phyloP scores from a whole-genome alignment of 2,329 filamentous ascomycete species.

The Alternaria longipes region DNA sequence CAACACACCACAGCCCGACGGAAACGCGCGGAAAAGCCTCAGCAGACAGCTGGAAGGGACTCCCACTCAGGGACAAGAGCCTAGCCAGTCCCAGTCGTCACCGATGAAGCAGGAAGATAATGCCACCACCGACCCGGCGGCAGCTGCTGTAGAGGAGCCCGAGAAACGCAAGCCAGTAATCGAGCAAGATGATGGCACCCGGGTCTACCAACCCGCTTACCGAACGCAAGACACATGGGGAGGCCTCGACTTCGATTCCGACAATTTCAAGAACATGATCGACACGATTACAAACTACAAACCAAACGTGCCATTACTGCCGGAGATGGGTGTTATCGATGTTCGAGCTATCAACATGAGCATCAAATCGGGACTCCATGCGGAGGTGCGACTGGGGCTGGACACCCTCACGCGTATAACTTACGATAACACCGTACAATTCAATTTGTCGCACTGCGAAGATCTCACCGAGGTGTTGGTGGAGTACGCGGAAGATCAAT shows the following conservation, averaged over 20 bases:
- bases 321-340: slow-evolving; percentile 87
- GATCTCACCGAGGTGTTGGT: slow-evolving; percentile 88
- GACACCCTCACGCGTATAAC: slow-evolving; percentile 82
- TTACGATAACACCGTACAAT: slow-evolving; percentile 49
- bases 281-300: slow-evolving; percentile 72
- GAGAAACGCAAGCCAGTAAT: slow-evolving; percentile 39
- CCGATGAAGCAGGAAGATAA: slow-evolving; percentile 41
- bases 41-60: slow-evolving; percentile 51
- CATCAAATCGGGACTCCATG: slow-evolving; percentile 87
- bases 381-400: slow-evolving; percentile 87
- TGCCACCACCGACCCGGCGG: slow-evolving; percentile 28
- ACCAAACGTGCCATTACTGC: slow-evolving; percentile 76
- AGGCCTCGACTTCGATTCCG: slow-evolving; percentile 52
- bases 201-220: slow-evolving; percentile 43
- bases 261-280: slow-evolving; percentile 76
- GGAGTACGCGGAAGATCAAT: slow-evolving; percentile 89
- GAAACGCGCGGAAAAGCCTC: slow-evolving; percentile 47
- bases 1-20: slow-evolving; percentile 56
- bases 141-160: slow-evolving; percentile 20
- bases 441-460: slow-evolving; percentile 61
- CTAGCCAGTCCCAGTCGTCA: slow-evolving; percentile 39
- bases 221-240: slow-evolving; percentile 41
- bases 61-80: slow-evolving; percentile 40
- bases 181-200: slow-evolving; percentile 39
- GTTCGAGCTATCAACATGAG: slow-evolving; percentile 89